Percentiles rank a stretch among this genome's conserved stretches.
phyloP scores from a whole-genome alignment of 352 stramenopile genomes.

The Pythium chondricola region DNA sequence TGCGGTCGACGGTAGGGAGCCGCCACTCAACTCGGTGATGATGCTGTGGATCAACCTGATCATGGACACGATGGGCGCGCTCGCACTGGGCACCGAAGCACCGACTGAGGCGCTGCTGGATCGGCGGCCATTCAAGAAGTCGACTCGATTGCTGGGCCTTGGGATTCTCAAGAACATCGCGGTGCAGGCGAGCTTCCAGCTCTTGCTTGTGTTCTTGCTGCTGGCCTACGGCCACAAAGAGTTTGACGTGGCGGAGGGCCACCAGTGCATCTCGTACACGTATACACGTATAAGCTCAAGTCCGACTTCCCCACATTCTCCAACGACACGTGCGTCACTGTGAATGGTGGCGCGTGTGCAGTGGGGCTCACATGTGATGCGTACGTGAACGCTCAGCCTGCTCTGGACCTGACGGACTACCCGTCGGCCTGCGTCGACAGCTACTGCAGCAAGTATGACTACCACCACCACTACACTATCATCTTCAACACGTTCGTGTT shows the following conservation, averaged over 20 bases:
- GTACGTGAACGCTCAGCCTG: slow-evolving; percentile 39
- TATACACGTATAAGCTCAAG: slow-evolving; percentile 51
- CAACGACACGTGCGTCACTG: slow-evolving; percentile 35
- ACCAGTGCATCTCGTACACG: slow-evolving; percentile 33
- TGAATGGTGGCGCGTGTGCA: slow-evolving; percentile 37
- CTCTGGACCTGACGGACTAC: slow-evolving; percentile 30
- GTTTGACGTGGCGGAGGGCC: slow-evolving; percentile 60
- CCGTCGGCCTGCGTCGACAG: slow-evolving; percentile 41
- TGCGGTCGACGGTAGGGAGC: slow-evolving; percentile 78
- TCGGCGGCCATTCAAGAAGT: slow-evolving; percentile 69
- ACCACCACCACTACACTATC: slow-evolving; percentile 92
- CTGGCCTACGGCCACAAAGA: slow-evolving; percentile 42
- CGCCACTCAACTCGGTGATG: slow-evolving; percentile 79
- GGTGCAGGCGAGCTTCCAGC: slow-evolving; percentile 61
- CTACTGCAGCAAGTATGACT: slow-evolving; percentile 60
- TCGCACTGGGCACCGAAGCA: slow-evolving; percentile 65
- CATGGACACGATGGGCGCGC: slow-evolving; percentile 78
- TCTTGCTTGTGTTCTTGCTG: slow-evolving; percentile 85
- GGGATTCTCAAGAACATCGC: slow-evolving; percentile 77
- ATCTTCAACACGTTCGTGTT: slow-evolving; percentile 99
- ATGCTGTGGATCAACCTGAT: slow-evolving; percentile 89
- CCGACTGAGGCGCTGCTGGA: slow-evolving; percentile 60
- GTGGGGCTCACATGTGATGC: slow-evolving; percentile 45
- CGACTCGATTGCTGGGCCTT: slow-evolving; percentile 39
- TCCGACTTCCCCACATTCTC: slow-evolving; percentile 33